phyloP scores from a whole-genome alignment of 495 filamentous ascomycete species.

The Penicillium odoratum region DNA sequence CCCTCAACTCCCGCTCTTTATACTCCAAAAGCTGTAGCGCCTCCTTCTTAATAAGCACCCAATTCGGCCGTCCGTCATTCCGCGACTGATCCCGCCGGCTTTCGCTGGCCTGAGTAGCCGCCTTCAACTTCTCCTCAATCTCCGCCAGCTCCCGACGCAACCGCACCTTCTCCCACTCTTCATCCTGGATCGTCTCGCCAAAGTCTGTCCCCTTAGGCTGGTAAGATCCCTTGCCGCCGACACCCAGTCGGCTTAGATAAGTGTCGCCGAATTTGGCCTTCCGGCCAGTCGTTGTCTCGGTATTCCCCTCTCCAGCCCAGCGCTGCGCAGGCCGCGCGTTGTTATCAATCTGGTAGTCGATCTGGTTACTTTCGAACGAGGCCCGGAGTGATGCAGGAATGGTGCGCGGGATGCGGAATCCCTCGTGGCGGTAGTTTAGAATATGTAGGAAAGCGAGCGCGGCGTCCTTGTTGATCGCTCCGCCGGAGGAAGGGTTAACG shows the following conservation, averaged over 20 bases:
- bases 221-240: constrained; percentile 72
- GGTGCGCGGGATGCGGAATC: constrained; percentile 88
- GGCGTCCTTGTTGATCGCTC: constrained; percentile 90
- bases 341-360: constrained; percentile 90
- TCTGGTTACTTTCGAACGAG: constrained; percentile 89
- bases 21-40: constrained; percentile 78
- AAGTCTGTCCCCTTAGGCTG: constrained; percentile 84
- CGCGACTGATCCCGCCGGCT: constrained; percentile 59
- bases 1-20: constrained; percentile 50
- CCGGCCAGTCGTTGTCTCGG: constrained; percentile 73
- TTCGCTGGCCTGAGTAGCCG: constrained; percentile 68
- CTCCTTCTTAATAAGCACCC: constrained; percentile 88
- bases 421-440: constrained; percentile 91
- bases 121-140: constrained; percentile 78
- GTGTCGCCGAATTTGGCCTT: constrained; percentile 97
- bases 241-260: constrained; percentile 86
- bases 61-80: constrained; percentile 45
- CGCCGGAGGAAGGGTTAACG: constrained; percentile 79
- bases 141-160: constrained; percentile 88
- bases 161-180: constrained; percentile 95
- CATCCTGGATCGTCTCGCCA: constrained; percentile 68
- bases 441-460: constrained; percentile 93
- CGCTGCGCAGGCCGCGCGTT: constrained; percentile 61
- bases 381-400: constrained; percentile 88
- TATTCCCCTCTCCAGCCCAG: constrained; percentile 69